A percentile compares a stretch with the other conserved stretches of the same genome.
phyloP scores from a whole-genome alignment of 2,329 filamentous ascomycete species.

The Alternaria sp. region DNA sequence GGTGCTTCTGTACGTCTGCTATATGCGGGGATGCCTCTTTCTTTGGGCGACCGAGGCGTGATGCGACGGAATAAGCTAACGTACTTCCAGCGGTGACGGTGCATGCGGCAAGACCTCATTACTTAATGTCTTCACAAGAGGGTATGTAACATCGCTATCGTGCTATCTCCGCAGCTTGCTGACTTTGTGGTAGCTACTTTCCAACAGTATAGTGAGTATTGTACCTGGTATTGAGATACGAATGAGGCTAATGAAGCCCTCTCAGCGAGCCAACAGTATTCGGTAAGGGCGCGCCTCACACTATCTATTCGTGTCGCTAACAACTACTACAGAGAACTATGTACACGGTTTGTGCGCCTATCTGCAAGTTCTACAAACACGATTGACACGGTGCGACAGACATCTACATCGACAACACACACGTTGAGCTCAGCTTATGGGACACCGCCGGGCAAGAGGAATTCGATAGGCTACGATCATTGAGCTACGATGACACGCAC shows the following conservation, averaged over 20 bases:
- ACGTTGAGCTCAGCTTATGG: constrained; percentile 97
- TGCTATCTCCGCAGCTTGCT: constrained; percentile 13
- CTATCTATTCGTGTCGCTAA: constrained; percentile 25
- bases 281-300: constrained; percentile 51
- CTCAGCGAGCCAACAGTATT: constrained; percentile 89
- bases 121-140: constrained; percentile 97
- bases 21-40: constrained; percentile 19
- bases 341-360: constrained; percentile 76
- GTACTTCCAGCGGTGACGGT: constrained; percentile 77
- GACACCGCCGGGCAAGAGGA: constrained; percentile 99
- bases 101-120: constrained; percentile 97
- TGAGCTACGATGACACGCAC: constrained; percentile 98
- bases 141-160: constrained; percentile 65
- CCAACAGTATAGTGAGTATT: constrained; percentile 84
- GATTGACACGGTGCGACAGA: constrained; percentile 60
- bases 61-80: constrained; percentile 36
- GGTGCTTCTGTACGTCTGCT: constrained; percentile 77
- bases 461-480: constrained; percentile 92
- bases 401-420: constrained; percentile 96
- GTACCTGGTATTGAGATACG: constrained; percentile 14
- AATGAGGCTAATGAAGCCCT: constrained; percentile 24
- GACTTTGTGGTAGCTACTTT: constrained; percentile 72
- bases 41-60: not conserved
- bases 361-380: not conserved
- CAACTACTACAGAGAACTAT: constrained; percentile 76